These are phyloP conservation scores for Phytophthora quininea DNA, from an alignment of 352 stramenopile genomes.

Conservation along the genomic window DNA sequence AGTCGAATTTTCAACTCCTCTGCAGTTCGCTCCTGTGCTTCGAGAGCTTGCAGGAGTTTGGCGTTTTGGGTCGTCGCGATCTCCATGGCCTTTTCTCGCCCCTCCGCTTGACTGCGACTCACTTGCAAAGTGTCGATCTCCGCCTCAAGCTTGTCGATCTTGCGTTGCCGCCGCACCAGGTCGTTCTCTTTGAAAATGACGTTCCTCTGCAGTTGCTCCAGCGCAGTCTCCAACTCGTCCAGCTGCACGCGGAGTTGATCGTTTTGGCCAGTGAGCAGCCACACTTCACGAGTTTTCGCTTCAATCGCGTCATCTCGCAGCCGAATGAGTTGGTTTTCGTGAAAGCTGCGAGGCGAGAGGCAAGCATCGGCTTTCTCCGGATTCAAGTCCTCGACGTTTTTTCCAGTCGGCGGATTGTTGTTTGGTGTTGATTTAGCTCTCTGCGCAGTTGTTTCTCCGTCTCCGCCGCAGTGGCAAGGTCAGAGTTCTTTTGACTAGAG, in stretches of 20 bases:
- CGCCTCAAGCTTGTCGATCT: conserved; percentile 59
- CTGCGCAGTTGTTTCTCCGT: conserved; percentile 46
- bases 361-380: conserved; percentile 60
- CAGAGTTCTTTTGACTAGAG: conserved; percentile 39
- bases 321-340: conserved; percentile 74
- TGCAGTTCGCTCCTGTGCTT: conserved; percentile 50
- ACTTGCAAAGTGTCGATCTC: conserved; percentile 66
- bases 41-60: conserved; percentile 67
- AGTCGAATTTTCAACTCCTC: conserved; percentile 34
- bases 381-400: conserved; percentile 50
- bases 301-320: conserved; percentile 76
- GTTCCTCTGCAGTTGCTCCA: conserved; percentile 66
- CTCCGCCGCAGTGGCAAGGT: conserved; percentile 34
- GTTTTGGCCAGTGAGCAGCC: conserved; percentile 71
- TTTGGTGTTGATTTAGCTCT: conserved; percentile 49
- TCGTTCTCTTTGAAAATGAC: conserved; percentile 71
- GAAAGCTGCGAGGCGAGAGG: conserved; percentile 74
- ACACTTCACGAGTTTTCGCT: conserved; percentile 74
- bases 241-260: conserved; percentile 68
- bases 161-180: conserved; percentile 49
- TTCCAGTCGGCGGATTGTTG: conserved; percentile 47
- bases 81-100: conserved; percentile 72
- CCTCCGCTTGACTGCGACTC: conserved; percentile 53
- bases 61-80: conserved; percentile 79
- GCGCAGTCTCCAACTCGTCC: conserved; percentile 64